Conservation (phyloP, 169 alveolate genomes). For the Theileria annulata region DNA sequence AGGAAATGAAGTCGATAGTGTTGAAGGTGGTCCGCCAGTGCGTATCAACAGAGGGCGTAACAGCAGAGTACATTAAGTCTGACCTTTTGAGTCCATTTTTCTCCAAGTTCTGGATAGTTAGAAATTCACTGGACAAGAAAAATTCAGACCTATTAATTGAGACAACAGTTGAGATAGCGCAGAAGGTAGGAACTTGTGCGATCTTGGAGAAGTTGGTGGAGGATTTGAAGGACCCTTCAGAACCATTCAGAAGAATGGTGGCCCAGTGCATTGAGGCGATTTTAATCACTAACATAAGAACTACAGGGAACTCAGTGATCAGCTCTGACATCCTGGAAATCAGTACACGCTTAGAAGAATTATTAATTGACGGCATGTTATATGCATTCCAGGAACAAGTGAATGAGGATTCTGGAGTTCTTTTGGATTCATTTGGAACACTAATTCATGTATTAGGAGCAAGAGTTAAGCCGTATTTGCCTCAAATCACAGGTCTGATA, state of each 20-base stretch:
- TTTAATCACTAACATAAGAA: constrained; percentile 61
- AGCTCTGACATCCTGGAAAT: constrained; percentile 93
- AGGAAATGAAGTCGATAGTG: constrained; percentile 97
- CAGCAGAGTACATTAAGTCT: constrained; percentile 93
- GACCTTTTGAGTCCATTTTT: constrained; percentile 94
- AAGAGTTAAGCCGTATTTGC: constrained; percentile 95
- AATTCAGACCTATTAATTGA: constrained; percentile 93
- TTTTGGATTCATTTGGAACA: constrained; percentile 96
- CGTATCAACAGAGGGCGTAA: constrained; percentile 96
- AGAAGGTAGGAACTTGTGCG: constrained; percentile 87
- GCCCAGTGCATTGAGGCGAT: constrained; percentile 96
- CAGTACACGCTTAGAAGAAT: constrained; percentile 94
- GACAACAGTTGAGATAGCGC: constrained; percentile 97
- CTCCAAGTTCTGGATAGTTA: constrained; percentile 90
- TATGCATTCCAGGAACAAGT: constrained; percentile 96
- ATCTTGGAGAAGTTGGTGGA: constrained; percentile 63
- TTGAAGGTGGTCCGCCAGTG: constrained; percentile 95
- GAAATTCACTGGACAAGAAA: constrained; percentile 87
- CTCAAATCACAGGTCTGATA: constrained; percentile 97
- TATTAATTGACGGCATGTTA: constrained; percentile 96
- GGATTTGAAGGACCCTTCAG: constrained; percentile 78
- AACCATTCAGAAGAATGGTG: constrained; percentile 93
- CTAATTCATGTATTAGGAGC: constrained; percentile 94
- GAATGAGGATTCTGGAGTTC: constrained; percentile 92
- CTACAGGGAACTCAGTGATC: constrained; percentile 4